Percentiles rank a stretch among this genome's conserved stretches.
Conservation (phyloP, 2,329 filamentous ascomycete genomes). For the Pseudogymnoascus sp. region DNA sequence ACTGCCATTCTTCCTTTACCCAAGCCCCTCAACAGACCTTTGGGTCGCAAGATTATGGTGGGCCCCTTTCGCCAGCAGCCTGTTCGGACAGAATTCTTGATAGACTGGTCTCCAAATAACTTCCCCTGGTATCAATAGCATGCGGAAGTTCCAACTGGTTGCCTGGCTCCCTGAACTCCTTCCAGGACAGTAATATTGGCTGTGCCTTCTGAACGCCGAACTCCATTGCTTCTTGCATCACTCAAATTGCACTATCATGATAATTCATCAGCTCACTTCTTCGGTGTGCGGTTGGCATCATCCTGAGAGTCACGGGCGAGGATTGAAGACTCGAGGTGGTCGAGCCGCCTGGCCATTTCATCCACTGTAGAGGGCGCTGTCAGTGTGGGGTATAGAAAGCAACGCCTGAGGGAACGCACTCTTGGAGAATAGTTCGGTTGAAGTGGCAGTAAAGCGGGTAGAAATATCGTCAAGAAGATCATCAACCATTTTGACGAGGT, state of each 20-base stretch:
- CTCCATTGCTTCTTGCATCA: not conserved
- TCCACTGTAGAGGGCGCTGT: slow-evolving; percentile 59
- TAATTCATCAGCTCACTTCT: not conserved
- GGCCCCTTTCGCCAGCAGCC: not conserved
- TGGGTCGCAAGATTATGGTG: not conserved
- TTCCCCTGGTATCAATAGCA: not conserved
- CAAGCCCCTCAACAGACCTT: not conserved
- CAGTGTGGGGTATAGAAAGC: slow-evolving; percentile 3
- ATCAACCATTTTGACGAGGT: slow-evolving; percentile 62
- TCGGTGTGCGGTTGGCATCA: not conserved
- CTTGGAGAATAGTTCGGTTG: slow-evolving; percentile 81
- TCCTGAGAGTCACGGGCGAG: slow-evolving; percentile 17
- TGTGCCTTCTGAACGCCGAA: not conserved
- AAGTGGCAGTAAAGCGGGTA: slow-evolving; percentile 78
- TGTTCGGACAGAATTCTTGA: not conserved
- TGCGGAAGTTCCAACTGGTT: not conserved
- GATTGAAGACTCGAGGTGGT: slow-evolving; percentile 56
- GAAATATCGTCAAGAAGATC: slow-evolving; percentile 79
- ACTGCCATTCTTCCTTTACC: not conserved
- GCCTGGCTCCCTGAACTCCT: not conserved
- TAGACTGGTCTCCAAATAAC: slow-evolving; percentile 23
- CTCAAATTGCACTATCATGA: slow-evolving; percentile 1
- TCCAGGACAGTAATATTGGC: not conserved
- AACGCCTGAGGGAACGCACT: slow-evolving; percentile 43
- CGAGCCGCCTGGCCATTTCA: slow-evolving; percentile 81